A percentile compares a stretch with the other conserved stretches of the same genome.
Evolutionary conservation across 805 yeast genomes (phyloP).

Genomic region (Candida succiphila): DNA sequence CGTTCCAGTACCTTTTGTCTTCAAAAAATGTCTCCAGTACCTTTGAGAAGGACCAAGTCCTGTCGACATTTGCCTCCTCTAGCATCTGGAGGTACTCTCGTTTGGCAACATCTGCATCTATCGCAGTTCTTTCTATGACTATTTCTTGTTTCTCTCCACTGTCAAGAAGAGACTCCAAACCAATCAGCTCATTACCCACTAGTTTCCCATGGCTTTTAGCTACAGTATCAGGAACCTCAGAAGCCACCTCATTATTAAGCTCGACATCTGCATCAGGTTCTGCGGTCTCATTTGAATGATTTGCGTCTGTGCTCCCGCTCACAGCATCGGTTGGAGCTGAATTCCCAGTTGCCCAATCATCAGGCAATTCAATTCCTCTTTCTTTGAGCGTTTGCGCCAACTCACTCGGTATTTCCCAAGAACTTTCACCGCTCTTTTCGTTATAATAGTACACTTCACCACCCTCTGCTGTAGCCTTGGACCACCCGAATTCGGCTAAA

Average conservation of each 20-base stretch:
- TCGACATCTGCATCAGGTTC: conserved; percentile 3
- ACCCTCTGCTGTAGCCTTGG: conserved; percentile 35
- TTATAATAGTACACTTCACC: conserved; percentile 66
- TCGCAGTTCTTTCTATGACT: background rate
- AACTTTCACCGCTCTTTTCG: conserved; percentile 50
- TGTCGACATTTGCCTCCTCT: conserved; percentile 45
- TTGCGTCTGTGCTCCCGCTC: conserved; percentile 1
- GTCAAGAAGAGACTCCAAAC: background rate
- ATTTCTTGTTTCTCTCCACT: background rate
- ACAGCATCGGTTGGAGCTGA: conserved; percentile 2
- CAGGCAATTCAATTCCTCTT: background rate
- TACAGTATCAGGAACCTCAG: background rate
- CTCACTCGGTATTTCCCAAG: conserved; percentile 71
- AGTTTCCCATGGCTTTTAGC: background rate
- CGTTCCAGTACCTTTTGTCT: conserved; percentile 53
- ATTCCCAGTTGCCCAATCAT: no score
- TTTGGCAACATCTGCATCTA: conserved; percentile 3
- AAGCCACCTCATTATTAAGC: background rate
- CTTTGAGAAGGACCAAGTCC: conserved; percentile 64
- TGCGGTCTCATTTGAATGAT: conserved; percentile 3
- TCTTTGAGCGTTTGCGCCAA: conserved; percentile 13
- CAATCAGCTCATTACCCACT: conserved; percentile 7
- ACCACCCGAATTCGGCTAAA: conserved; percentile 46
- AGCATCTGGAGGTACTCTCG: conserved; percentile 47
- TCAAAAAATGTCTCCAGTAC: conserved; percentile 49